Percentiles rank a stretch among this genome's conserved stretches.
Evolutionary conservation across 768 basidiomycete species (phyloP).

Genomic region (Agrocybe chaxingu): DNA sequence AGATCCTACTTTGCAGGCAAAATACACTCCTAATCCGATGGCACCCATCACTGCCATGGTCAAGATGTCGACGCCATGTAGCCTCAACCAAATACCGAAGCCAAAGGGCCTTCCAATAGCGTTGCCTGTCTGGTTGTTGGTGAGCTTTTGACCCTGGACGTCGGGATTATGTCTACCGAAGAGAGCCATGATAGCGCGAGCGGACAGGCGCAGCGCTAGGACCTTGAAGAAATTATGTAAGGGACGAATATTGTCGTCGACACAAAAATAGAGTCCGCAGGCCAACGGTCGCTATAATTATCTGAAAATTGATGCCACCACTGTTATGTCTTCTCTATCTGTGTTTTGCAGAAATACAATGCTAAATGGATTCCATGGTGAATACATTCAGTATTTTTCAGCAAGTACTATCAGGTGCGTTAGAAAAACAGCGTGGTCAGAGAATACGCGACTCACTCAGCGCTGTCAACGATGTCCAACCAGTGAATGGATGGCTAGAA

Average conservation of each 20-base stretch:
- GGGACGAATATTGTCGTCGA: no score
- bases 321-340: no score
- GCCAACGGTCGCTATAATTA: no score
- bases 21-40: constrained; percentile 50
- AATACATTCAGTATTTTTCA: constrained; percentile 26
- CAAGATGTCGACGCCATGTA: constrained; percentile 49
- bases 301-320: no score
- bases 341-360: background rate
- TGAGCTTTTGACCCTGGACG: constrained; percentile 8
- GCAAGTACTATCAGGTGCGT: constrained; percentile 24
- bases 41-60: constrained; percentile 59
- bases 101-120: constrained; percentile 25
- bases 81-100: constrained; percentile 37
- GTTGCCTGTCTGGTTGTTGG: constrained; percentile 5
- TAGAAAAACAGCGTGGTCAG: background rate
- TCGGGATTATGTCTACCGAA: constrained; percentile 12
- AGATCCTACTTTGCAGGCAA: constrained; percentile 30
- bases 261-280: no score
- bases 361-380: constrained; percentile 4
- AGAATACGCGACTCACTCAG: constrained; percentile 60
- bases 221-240: no score
- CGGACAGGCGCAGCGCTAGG: background rate
- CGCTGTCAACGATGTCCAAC: constrained; percentile 90
- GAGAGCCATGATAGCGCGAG: constrained; percentile 10
- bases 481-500: constrained; percentile 90